Evolutionary conservation across 805 yeast genomes (phyloP).

Genomic region (Sugiyamaella marilandica): DNA sequence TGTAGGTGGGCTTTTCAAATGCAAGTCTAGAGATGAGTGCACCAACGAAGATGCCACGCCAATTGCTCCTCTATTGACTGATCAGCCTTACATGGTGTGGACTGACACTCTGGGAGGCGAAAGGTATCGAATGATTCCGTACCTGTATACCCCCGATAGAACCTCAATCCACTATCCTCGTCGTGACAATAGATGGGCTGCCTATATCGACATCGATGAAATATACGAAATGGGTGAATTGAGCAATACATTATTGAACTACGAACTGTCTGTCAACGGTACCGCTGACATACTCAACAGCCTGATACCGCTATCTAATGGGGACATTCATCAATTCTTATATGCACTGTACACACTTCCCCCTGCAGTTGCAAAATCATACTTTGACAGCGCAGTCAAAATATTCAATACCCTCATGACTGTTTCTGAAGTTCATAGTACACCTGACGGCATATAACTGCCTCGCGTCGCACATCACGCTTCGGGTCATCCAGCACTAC

Average conservation of each 20-base stretch:
- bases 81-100: conserved; percentile 28
- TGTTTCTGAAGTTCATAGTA: conserved; percentile 47
- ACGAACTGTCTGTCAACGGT: background rate
- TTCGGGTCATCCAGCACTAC: conserved; percentile 64
- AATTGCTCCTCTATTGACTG: conserved; percentile 52
- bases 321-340: background rate
- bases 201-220: conserved; percentile 45
- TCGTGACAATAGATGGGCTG: conserved; percentile 38
- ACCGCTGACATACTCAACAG: background rate
- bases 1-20: conserved; percentile 61
- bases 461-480: conserved; percentile 68
- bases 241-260: background rate
- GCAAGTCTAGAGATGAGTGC: conserved; percentile 5
- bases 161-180: conserved; percentile 25
- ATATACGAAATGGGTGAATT: conserved; percentile 29
- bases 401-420: background rate
- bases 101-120: conserved; percentile 33
- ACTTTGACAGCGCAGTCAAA: background rate
- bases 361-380: background rate
- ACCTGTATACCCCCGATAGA: conserved; percentile 44
- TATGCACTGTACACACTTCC: background rate
- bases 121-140: conserved; percentile 48
- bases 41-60: conserved; percentile 33
- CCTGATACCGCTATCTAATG: background rate
- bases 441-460: conserved; percentile 75